These are phyloP conservation scores for Arthrinium puccinioides DNA, from an alignment of 2,329 filamentous ascomycete genomes.

Conservation along the genomic window DNA sequence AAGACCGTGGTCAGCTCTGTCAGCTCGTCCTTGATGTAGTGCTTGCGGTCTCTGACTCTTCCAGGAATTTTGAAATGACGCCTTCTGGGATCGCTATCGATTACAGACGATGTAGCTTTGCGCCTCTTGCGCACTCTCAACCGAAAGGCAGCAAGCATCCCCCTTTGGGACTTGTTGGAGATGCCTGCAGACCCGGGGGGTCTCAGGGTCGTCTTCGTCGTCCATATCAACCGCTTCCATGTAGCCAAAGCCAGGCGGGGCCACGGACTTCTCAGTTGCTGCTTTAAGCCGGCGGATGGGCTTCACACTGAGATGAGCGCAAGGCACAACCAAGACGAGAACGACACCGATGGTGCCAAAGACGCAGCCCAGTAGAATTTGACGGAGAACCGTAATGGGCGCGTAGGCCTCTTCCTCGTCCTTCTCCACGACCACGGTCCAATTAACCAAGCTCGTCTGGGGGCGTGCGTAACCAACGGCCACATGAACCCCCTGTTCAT, in stretches of 20 bases:
- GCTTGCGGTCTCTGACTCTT: conserved; percentile 69
- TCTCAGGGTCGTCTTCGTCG: conserved; percentile 36
- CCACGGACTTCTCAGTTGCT: conserved; percentile 67
- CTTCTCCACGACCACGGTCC: conserved; percentile 78
- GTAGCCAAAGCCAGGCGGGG: conserved; percentile 53
- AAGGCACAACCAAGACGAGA: conserved; percentile 64
- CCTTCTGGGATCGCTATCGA: conserved; percentile 32
- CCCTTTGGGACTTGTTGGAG: conserved; percentile 33
- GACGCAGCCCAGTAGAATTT: conserved; percentile 75
- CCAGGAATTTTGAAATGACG: conserved; percentile 75
- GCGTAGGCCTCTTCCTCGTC: conserved; percentile 65
- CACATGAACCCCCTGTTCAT: conserved; percentile 64
- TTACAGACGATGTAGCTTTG: conserved; percentile 20
- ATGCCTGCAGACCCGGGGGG: conserved; percentile 11
- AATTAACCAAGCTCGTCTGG: conserved; percentile 62
- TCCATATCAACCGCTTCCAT: conserved; percentile 36
- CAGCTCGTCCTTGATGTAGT: conserved; percentile 73
- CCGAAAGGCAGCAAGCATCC: conserved; percentile 29
- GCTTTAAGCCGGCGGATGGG: conserved; percentile 71
- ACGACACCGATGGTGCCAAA: conserved; percentile 75
- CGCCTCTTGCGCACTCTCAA: conserved; percentile 26
- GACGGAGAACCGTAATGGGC: conserved; percentile 67
- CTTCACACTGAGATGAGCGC: conserved; percentile 73
- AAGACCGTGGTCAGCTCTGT: conserved; percentile 80
- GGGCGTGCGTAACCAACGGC: conserved; percentile 76